Conservation (phyloP, 352 stramenopile species). For the Globisporangium nodosum region DNA sequence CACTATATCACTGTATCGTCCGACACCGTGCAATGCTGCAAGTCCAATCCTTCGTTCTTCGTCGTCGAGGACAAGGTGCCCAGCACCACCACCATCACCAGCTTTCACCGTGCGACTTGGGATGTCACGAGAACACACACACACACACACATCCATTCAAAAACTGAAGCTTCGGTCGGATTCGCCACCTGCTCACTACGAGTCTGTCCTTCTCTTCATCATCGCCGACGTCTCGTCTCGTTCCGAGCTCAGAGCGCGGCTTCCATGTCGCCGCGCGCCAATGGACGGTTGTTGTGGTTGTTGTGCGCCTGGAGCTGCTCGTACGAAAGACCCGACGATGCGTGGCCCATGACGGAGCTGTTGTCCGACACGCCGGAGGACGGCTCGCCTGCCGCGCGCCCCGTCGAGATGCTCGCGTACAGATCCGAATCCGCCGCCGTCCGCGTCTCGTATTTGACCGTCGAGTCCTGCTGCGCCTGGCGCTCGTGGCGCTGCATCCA, state of each 20-base stretch:
- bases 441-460: conserved; percentile 28
- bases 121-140: too few species aligned
- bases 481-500: conserved; percentile 48
- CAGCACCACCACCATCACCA: too few species aligned
- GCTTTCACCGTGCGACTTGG: too few species aligned
- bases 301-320: conserved; percentile 8
- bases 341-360: not conserved
- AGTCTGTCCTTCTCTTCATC: too few species aligned
- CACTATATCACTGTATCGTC: too few species aligned
- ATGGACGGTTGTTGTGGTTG: conserved; percentile 3
- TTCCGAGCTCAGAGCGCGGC: conserved; percentile 9
- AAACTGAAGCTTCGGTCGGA: too few species aligned
- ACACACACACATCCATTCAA: too few species aligned
- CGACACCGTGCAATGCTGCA: too few species aligned
- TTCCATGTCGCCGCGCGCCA: conserved; percentile 16
- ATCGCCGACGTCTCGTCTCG: too few species aligned
- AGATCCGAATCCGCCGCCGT: conserved; percentile 35
- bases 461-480: conserved; percentile 16
- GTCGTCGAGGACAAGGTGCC: too few species aligned
- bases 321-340: conserved; percentile 14
- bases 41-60: too few species aligned
- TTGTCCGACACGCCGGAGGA: conserved; percentile 1
- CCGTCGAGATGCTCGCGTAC: conserved; percentile 33
- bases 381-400: conserved; percentile 12
- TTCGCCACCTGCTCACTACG: too few species aligned